Evolutionary conservation across 1,284 basidiomycete genomes (phyloP).

Genomic region (Marasmius fiardii): DNA sequence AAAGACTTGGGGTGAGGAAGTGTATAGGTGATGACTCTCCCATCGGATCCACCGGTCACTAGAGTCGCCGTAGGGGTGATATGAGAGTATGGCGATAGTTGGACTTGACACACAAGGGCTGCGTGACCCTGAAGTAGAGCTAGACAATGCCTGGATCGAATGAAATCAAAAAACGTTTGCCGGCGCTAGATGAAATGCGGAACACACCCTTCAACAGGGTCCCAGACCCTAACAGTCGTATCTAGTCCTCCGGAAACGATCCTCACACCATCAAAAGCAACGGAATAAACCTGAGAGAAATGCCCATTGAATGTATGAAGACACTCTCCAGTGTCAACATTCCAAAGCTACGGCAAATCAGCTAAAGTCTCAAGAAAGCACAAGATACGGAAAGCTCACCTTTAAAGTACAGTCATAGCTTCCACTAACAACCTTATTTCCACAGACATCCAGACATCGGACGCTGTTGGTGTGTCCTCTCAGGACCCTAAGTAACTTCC

Average conservation of each 20-base stretch:
- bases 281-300: conserved; percentile 88
- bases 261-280: conserved; percentile 87
- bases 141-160: conserved; percentile 62
- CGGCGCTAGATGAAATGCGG: not conserved
- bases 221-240: conserved; percentile 90
- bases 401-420: conserved; percentile 87
- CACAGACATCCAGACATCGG: conserved; percentile 85
- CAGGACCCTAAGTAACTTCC: conserved; percentile 66
- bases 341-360: conserved; percentile 60
- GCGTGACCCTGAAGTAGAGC: conserved; percentile 93
- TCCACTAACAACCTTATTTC: conserved; percentile 80
- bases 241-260: conserved; percentile 90
- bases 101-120: conserved; percentile 91
- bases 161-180: not conserved
- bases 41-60: conserved; percentile 92
- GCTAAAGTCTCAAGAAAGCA: not conserved
- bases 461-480: conserved; percentile 84
- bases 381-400: conserved; percentile 40
- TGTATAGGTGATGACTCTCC: conserved; percentile 89
- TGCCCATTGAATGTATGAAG: conserved; percentile 87
- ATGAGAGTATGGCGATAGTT: conserved; percentile 52
- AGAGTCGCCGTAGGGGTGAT: conserved; percentile 41
- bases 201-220: conserved; percentile 71
- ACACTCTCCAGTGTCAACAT: conserved; percentile 83
- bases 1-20: conserved; percentile 41